Percentiles rank a stretch among this genome's conserved stretches.
Evolutionary conservation across 2,329 filamentous ascomycete genomes (phyloP).

Genomic region (Xylaria hypoxylon): DNA sequence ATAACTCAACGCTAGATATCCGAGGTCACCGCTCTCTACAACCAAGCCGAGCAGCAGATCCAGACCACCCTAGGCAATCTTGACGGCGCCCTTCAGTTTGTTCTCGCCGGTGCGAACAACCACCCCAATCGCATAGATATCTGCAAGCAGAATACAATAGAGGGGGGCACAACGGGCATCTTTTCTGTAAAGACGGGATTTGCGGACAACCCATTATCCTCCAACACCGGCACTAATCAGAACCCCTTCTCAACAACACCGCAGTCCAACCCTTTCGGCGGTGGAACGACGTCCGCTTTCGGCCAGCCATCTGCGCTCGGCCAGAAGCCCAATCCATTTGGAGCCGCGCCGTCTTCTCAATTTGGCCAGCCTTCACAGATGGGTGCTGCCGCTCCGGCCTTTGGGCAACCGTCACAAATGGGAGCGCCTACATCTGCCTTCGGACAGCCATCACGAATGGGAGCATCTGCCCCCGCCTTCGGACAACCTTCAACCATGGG

Average conservation of each 20-base stretch:
- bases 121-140: slow-evolving; percentile 82
- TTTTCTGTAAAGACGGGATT: slow-evolving; percentile 53
- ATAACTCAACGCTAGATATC: slow-evolving; percentile 59
- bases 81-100: slow-evolving; percentile 77
- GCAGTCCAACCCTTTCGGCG: slow-evolving; percentile 49
- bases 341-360: slow-evolving; percentile 8
- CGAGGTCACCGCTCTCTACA: slow-evolving; percentile 70
- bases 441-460: slow-evolving; percentile 50
- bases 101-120: slow-evolving; percentile 72
- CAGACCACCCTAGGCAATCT: slow-evolving; percentile 76
- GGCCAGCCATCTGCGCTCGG: slow-evolving; percentile 48
- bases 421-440: slow-evolving; percentile 52
- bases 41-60: slow-evolving; percentile 77
- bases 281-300: slow-evolving; percentile 44
- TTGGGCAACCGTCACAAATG: slow-evolving; percentile 50
- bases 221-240: slow-evolving; percentile 49
- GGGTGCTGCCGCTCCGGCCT: slow-evolving; percentile 46
- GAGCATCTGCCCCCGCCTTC: slow-evolving; percentile 43
- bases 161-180: slow-evolving; percentile 58
- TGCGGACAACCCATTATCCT: slow-evolving; percentile 44
- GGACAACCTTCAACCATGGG: slow-evolving; percentile 47
- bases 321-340: slow-evolving; percentile 35
- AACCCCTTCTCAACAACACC: slow-evolving; percentile 56
- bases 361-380: slow-evolving; percentile 49
- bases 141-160: slow-evolving; percentile 59